Percentiles rank a stretch among this genome's conserved stretches.
phyloP scores from a whole-genome alignment of 768 basidiomycete genomes.

The Tephrocybe sp. region DNA sequence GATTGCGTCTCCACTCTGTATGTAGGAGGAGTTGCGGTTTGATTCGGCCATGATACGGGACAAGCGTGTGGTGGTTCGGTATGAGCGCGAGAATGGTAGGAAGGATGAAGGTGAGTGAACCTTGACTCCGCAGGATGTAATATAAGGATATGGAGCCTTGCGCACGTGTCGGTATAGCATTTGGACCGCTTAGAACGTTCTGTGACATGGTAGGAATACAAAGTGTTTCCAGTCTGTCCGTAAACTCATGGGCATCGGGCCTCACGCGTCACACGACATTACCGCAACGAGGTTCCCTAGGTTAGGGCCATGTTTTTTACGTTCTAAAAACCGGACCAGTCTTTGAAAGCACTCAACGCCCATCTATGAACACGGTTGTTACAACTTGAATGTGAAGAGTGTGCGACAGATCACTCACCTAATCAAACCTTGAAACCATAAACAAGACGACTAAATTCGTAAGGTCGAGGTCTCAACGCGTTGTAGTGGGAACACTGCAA shows the following conservation, averaged over 20 bases:
- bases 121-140: background rate
- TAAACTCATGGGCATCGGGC: too few relatives aligned
- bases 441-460: too few relatives aligned
- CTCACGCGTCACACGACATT: too few relatives aligned
- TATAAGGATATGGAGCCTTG: background rate
- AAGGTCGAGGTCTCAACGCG: too few relatives aligned
- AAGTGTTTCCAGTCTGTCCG: too few relatives aligned
- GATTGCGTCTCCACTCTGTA: constrained; percentile 13
- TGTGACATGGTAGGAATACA: too few relatives aligned
- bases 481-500: too few relatives aligned
- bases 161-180: background rate
- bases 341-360: background rate
- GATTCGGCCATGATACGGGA: constrained; percentile 13
- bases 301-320: too few relatives aligned
- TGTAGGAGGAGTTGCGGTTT: constrained; percentile 16
- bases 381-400: background rate
- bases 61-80: background rate
- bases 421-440: too few relatives aligned
- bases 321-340: background rate
- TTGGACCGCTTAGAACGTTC: too few relatives aligned
- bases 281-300: too few relatives aligned
- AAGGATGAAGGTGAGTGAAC: background rate
- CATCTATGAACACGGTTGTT: background rate
- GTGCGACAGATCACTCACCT: background rate
- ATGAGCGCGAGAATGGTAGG: too few relatives aligned